Conservation (phyloP, 371 early-diverging fungal genomes). For the Sporodiniella umbellata region DNA sequence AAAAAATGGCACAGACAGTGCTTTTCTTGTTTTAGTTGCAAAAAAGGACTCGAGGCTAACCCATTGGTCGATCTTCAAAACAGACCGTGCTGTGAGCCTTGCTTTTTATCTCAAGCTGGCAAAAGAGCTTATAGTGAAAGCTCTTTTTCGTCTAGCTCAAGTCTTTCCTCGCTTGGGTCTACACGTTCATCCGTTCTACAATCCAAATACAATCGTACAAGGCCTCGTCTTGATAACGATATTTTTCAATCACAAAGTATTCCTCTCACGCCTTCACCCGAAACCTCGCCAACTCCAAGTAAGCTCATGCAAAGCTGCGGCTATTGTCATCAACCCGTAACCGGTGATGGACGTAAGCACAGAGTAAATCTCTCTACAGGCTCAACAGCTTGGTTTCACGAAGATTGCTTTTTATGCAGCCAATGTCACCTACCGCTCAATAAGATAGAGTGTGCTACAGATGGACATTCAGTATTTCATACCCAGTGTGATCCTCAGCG, state of each 20-base stretch:
- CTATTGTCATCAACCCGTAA: constrained; percentile 25
- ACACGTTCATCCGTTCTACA: constrained; percentile 4
- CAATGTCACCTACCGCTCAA: constrained; percentile 65
- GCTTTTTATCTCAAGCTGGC: constrained; percentile 48
- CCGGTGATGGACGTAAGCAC: constrained; percentile 20
- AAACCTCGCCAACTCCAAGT: neutral
- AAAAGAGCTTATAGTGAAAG: neutral
- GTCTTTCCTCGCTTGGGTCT: neutral
- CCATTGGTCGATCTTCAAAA: constrained; percentile 61
- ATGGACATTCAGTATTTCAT: constrained; percentile 48
- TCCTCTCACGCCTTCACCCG: constrained; percentile 14
- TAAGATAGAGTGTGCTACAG: constrained; percentile 52
- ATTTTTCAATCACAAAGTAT: constrained; percentile 4
- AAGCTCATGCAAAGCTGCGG: constrained; percentile 17
- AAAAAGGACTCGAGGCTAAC: constrained; percentile 19
- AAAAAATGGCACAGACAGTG: constrained; percentile 53
- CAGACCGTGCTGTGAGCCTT: constrained; percentile 64
- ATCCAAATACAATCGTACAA: neutral
- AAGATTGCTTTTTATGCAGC: constrained; percentile 67
- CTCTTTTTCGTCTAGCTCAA: constrained; percentile 9
- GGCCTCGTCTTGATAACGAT: constrained; percentile 5
- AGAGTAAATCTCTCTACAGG: constrained; percentile 18
- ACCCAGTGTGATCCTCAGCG: constrained; percentile 26
- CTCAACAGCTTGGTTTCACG: constrained; percentile 50
- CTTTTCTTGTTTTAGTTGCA: constrained; percentile 44